A percentile compares a stretch with the other conserved stretches of the same genome.
Evolutionary conservation across 2,329 filamentous ascomycete genomes (phyloP).

Genomic region (Cryphonectria japonica): DNA sequence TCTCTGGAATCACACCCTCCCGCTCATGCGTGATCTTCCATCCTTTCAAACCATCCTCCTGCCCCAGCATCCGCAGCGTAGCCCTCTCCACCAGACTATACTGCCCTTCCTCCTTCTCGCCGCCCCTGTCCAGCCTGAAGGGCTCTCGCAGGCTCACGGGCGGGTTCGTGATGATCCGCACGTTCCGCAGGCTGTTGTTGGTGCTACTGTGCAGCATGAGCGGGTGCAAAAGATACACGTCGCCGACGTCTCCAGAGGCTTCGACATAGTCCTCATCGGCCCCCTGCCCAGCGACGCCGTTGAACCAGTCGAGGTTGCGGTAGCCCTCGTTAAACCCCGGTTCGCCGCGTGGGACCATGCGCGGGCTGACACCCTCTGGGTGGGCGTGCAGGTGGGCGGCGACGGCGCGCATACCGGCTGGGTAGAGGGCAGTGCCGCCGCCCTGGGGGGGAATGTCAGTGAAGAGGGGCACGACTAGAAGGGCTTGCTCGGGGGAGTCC

Average conservation of each 20-base stretch:
- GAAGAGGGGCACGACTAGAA: conserved; percentile 71
- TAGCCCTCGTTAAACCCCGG: conserved; percentile 51
- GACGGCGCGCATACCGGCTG: conserved; percentile 59
- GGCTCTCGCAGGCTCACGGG: conserved; percentile 56
- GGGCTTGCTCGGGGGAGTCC: conserved; percentile 69
- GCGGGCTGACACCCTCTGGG: conserved; percentile 67
- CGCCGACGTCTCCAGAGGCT: conserved; percentile 56
- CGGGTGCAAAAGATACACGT: conserved; percentile 63
- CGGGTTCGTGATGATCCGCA: conserved; percentile 60
- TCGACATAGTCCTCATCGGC: conserved; percentile 55
- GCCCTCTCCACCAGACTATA: conserved; percentile 61
- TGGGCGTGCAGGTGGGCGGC: conserved; percentile 63
- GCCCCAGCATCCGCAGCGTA: conserved; percentile 54
- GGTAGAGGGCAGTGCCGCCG: conserved; percentile 68
- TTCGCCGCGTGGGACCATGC: conserved; percentile 62
- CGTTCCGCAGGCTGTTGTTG: conserved; percentile 46
- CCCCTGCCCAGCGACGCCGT: conserved; percentile 38
- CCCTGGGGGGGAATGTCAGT: conserved; percentile 64
- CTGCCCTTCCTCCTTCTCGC: conserved; percentile 38
- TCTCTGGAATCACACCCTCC: conserved; percentile 54
- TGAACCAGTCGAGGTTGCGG: conserved; percentile 51
- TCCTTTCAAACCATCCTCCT: conserved; percentile 47
- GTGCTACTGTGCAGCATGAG: conserved; percentile 62
- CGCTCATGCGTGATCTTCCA: conserved; percentile 57
- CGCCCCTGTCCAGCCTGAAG: conserved; percentile 52